These are phyloP conservation scores for Boletus vermiculosoides DNA, from an alignment of 768 basidiomycete genomes.

Conservation along the genomic window DNA sequence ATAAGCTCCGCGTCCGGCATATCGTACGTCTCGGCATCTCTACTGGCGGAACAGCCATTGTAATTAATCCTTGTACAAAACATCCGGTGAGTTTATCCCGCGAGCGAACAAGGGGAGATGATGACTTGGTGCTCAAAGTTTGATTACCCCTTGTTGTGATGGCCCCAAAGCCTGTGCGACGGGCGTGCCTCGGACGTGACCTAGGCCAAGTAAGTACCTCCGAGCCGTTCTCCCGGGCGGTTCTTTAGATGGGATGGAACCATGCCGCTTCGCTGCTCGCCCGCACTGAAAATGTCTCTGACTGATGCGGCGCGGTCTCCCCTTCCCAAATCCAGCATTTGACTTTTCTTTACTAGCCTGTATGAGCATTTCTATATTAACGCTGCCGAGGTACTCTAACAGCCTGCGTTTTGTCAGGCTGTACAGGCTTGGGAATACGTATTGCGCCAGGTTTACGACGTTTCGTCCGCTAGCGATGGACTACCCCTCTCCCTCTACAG, in stretches of 20 bases:
- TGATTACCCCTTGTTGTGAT: constrained; percentile 21
- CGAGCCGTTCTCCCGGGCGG: constrained; percentile 12
- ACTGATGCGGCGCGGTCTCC: constrained; percentile 26
- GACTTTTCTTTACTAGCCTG: constrained; percentile 25
- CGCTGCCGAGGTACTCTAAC: constrained; percentile 25
- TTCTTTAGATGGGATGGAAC: constrained; percentile 11
- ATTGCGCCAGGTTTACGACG: constrained; percentile 31
- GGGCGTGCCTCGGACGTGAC: constrained; percentile 7
- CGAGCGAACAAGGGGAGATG: constrained; percentile 15
- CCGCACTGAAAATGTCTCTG: constrained; percentile 19
- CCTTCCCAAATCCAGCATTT: constrained; percentile 28
- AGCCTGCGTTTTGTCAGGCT: constrained; percentile 27
- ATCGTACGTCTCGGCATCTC: constrained; percentile 16
- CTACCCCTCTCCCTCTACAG: constrained; percentile 20
- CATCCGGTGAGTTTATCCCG: constrained; percentile 15
- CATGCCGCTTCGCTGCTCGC: constrained; percentile 13
- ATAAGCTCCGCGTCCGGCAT: constrained; percentile 1
- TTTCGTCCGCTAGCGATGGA: constrained; percentile 25
- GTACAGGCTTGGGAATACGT: constrained; percentile 36
- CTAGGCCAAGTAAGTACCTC: constrained; percentile 6
- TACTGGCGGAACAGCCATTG: background rate
- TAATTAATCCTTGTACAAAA: constrained; percentile 10
- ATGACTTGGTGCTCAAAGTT: constrained; percentile 14
- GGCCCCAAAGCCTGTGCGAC: constrained; percentile 1
- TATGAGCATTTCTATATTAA: constrained; percentile 30